These are phyloP conservation scores for Candida nonsorbophila DNA, from an alignment of 805 yeast species.

Conservation along the genomic window DNA sequence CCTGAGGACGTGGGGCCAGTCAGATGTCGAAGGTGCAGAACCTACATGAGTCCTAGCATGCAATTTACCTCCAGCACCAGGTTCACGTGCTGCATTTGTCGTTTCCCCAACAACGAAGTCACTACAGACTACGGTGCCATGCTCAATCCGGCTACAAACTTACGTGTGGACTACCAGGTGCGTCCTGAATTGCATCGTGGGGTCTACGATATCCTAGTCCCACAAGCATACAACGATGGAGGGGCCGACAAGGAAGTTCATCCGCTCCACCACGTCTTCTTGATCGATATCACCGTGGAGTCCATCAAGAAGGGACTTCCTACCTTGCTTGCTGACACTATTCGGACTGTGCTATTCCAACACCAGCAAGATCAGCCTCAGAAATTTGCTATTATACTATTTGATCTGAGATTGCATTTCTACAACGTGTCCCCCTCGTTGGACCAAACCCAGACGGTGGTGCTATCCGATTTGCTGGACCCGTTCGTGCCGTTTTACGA, in stretches of 20 bases:
- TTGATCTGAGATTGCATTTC: conserved; percentile 66
- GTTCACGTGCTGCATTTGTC: conserved; percentile 84
- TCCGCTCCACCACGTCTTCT: conserved; percentile 64
- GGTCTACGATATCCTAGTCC: conserved; percentile 80
- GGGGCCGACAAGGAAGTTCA: conserved; percentile 27
- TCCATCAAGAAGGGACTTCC: conserved; percentile 58
- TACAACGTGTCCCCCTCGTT: conserved; percentile 58
- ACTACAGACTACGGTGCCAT: conserved; percentile 65
- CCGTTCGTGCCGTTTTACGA: conserved; percentile 75
- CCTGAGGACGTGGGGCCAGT: conserved; percentile 57
- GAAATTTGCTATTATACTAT: conserved; percentile 69
- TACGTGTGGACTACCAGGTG: conserved; percentile 55
- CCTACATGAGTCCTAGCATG: conserved; percentile 84
- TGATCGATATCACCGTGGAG: conserved; percentile 63
- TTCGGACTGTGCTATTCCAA: conserved; percentile 43
- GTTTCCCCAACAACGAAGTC: conserved; percentile 58
- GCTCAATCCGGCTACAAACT: conserved; percentile 42
- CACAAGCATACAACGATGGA: conserved; percentile 58
- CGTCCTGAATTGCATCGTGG: conserved; percentile 80
- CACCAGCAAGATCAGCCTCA: conserved; percentile 21
- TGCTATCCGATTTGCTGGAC: conserved; percentile 67
- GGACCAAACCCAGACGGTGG: conserved; percentile 51
- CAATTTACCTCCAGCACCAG: conserved; percentile 55
- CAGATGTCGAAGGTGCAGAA: conserved; percentile 87
- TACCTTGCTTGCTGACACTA: conserved; percentile 61